Evolutionary conservation across 2,329 filamentous ascomycete genomes (phyloP).

Genomic region (Hortaea sp.): DNA sequence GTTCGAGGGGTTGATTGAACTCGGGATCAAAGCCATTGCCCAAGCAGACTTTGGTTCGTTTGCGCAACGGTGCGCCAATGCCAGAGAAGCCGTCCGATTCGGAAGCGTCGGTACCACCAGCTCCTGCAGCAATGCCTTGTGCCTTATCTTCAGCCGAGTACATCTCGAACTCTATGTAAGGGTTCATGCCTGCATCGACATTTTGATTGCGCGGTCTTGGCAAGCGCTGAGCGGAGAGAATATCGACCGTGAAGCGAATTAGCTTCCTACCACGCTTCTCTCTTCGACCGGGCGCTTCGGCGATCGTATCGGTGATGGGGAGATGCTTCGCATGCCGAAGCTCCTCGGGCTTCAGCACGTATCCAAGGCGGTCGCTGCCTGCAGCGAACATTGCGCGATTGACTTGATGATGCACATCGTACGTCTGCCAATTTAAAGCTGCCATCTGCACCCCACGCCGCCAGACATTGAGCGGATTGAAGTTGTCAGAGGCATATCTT

Average conservation of each 20-base stretch:
- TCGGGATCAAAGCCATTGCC: conserved; percentile 91
- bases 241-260: conserved; percentile 73
- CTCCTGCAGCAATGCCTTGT: conserved; percentile 57
- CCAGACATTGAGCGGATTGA: conserved; percentile 90
- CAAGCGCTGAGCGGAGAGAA: conserved; percentile 90
- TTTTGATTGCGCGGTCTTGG: conserved; percentile 69
- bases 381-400: conserved; percentile 97
- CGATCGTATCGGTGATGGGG: conserved; percentile 43
- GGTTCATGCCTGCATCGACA: conserved; percentile 69
- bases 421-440: conserved; percentile 96
- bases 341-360: conserved; percentile 84
- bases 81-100: conserved; percentile 55
- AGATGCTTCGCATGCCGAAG: conserved; percentile 57
- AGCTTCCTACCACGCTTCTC: conserved; percentile 67
- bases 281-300: conserved; percentile 41
- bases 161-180: conserved; percentile 90
- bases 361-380: conserved; percentile 75
- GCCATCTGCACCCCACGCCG: conserved; percentile 94
- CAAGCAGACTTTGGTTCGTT: conserved; percentile 67
- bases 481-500: conserved; percentile 81
- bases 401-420: conserved; percentile 88
- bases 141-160: conserved; percentile 89
- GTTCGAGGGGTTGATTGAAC: conserved; percentile 69
- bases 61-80: conserved; percentile 62
- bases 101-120: conserved; percentile 56